Base-by-base conservation (phyloP, 2,329 filamentous ascomycete genomes). In the Ascocoryne sarcoides region DNA sequence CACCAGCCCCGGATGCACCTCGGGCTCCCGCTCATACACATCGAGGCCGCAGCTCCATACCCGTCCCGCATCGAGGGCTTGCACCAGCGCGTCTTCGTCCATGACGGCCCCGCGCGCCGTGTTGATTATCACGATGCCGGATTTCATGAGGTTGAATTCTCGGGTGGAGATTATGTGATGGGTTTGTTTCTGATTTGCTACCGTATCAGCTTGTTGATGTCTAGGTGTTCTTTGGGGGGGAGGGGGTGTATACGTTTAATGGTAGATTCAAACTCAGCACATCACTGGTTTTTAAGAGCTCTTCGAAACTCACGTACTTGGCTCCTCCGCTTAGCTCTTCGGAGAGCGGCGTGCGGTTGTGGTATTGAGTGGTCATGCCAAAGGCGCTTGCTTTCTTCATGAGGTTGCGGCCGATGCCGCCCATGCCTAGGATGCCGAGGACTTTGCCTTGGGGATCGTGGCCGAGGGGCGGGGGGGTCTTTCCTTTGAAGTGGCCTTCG, bases 351-450 rank as follows among this genome's bases (percentile, higher is more conserved):
- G 65, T 72, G 5, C 86, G 76, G 59, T 92, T 92, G 55, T 87
- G 70, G 55, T 93, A 92, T 36, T 79, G 71, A 10, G 84, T 70
- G 32, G 62, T 71, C 82, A 92, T 88, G 9, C 80, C 83, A 57
- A 93, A 89, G 0, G 70, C 82, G 39, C 75, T 69, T 3, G 80
- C 82, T 62, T 88, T 88, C 58, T 68, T 74, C 57, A 82, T 84
- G 52, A 92, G 62, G 55, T 87, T 86, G 26, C 81, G 69, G 0
- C 87, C 86, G 45, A 93, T 92, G 2, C 86, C 84, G 15, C 86
- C 86, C 84, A 92, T 90, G 5, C 86, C 86, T 30, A 93, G 60
- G 44, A 93, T 87, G 0, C 86, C 86, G 4, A 93, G 69, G 1
- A 79, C 66, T 61, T 90, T 92, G 26, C 82, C 84, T 60, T 84